Conservation (phyloP, 2,329 filamentous ascomycete species). For the Scedosporium dehoogii region DNA sequence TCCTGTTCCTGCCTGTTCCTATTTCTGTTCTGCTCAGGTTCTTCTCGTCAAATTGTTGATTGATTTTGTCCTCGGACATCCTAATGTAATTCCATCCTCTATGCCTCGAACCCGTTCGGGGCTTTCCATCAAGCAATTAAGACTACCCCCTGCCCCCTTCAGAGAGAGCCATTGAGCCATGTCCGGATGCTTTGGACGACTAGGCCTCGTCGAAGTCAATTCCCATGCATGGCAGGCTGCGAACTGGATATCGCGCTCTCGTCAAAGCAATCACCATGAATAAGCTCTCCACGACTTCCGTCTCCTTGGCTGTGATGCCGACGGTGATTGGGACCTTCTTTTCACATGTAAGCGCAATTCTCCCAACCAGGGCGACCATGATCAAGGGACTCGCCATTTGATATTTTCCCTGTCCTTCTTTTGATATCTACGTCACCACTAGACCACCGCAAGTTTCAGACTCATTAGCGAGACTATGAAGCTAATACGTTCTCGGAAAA, state of each 20-base stretch:
- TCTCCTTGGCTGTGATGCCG: conserved; percentile 76
- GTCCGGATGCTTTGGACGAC: background rate
- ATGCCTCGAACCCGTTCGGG: background rate
- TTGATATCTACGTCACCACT: background rate
- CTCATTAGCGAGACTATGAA: background rate
- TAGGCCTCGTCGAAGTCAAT: background rate
- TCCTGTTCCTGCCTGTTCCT: too few species aligned
- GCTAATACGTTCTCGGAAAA: background rate
- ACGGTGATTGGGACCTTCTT: conserved; percentile 80
- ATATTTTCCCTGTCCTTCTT: background rate
- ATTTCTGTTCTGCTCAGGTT: background rate
- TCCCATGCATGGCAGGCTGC: background rate
- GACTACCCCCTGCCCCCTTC: background rate
- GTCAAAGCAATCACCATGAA: conserved; percentile 30
- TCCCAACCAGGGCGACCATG: background rate
- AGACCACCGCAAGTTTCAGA: background rate
- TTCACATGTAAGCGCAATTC: conserved; percentile 54
- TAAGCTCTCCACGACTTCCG: conserved; percentile 65
- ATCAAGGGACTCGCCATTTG: background rate
- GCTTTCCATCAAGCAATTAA: background rate
- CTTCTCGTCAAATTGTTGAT: background rate
- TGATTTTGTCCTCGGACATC: background rate
- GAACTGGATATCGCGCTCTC: background rate
- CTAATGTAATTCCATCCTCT: background rate
- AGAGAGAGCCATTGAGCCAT: background rate